Conservation (phyloP, 805 yeast species). For the Pichia kluyveri region DNA sequence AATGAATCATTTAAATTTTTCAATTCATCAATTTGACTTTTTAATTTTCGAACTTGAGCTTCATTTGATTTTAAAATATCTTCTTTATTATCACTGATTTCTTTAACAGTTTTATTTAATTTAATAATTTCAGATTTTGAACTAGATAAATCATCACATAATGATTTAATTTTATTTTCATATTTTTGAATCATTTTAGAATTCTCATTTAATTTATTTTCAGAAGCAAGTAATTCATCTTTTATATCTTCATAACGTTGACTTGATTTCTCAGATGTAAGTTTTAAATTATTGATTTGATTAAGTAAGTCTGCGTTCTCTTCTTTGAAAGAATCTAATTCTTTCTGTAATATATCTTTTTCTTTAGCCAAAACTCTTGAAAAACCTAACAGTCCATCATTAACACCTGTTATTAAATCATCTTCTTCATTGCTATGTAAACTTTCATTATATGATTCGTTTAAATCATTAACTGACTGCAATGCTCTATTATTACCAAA, state of each 20-base stretch:
- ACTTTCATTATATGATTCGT: too few species aligned
- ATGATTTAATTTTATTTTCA: constrained; percentile 42
- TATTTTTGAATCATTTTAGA: constrained; percentile 21
- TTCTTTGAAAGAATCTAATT: constrained; percentile 32
- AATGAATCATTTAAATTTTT: neutral
- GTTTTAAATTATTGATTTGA: too few species aligned
- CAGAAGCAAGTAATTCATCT: constrained; percentile 16
- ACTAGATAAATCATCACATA: constrained; percentile 15
- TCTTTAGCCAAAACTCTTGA: constrained; percentile 64
- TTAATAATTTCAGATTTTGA: neutral
- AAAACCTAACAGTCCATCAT: constrained; percentile 62
- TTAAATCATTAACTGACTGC: too few species aligned
- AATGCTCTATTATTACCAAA: too few species aligned
- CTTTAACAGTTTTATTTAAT: neutral
- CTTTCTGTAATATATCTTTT: constrained; percentile 38
- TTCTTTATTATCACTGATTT: neutral
- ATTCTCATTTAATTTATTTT: constrained; percentile 32
- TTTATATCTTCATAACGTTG: too few species aligned
- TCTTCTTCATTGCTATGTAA: constrained; percentile 30
- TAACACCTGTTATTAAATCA: constrained; percentile 52
- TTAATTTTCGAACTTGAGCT: neutral
- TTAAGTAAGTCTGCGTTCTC: constrained; percentile 28
- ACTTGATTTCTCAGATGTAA: too few species aligned
- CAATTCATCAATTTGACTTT: neutral
- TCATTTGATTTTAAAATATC: neutral